Conservation (phyloP, 2,329 filamentous ascomycete genomes). For the Aspergillus sp. region DNA sequence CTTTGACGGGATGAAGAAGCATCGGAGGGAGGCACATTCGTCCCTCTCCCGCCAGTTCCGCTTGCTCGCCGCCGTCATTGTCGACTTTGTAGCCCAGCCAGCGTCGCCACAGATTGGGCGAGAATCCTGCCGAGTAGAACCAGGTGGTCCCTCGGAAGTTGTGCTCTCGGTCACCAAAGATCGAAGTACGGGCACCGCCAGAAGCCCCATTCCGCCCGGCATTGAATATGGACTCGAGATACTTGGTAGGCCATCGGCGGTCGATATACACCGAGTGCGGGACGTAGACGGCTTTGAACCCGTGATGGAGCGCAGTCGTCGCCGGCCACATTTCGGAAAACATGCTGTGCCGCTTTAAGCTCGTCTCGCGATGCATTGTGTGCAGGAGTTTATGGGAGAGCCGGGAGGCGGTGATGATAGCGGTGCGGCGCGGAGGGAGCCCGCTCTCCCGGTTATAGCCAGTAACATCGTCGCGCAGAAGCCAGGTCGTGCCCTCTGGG, state of each 20-base stretch:
- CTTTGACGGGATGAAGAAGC: conserved; percentile 85
- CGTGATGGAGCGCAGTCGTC: conserved; percentile 83
- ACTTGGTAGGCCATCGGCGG: conserved; percentile 76
- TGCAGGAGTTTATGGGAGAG: conserved; percentile 76
- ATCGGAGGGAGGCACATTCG: conserved; percentile 90
- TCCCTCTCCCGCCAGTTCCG: conserved; percentile 71
- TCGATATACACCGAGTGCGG: conserved; percentile 89
- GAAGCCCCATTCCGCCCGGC: conserved; percentile 70
- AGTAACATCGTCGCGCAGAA: conserved; percentile 77
- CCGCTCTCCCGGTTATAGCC: conserved; percentile 67
- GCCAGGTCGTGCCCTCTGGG: conserved; percentile 81
- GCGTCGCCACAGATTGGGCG: conserved; percentile 73
- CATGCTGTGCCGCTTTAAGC: conserved; percentile 79
- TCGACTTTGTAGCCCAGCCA: conserved; percentile 83
- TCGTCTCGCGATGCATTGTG: conserved; percentile 89
- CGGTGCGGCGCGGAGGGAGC: conserved; percentile 69
- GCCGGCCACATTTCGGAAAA: conserved; percentile 97
- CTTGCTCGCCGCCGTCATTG: conserved; percentile 73
- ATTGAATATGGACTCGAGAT: conserved; percentile 77
- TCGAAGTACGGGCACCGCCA: conserved; percentile 68
- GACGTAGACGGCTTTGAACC: conserved; percentile 85
- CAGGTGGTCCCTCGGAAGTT: conserved; percentile 84
- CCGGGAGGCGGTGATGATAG: conserved; percentile 84
- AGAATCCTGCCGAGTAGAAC: conserved; percentile 88
- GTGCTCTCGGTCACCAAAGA: conserved; percentile 82